These are phyloP conservation scores for Triangularia verruculosa DNA, from an alignment of 2,329 filamentous ascomycete genomes.

Conservation along the genomic window DNA sequence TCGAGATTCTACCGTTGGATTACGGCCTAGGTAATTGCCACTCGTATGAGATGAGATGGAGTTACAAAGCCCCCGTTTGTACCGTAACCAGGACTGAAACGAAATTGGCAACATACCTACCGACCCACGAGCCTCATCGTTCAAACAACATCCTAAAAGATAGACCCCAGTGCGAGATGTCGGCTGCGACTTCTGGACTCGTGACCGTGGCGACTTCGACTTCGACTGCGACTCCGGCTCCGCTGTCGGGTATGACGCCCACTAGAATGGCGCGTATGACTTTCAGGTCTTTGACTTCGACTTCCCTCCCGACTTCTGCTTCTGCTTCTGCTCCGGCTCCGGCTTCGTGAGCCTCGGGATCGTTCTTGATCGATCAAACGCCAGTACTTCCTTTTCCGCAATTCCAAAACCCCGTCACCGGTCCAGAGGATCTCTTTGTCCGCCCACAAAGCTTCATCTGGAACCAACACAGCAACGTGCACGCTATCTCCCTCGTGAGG, in stretches of 20 bases:
- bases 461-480: constrained; percentile 23
- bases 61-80: background rate
- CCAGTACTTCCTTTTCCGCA: constrained; percentile 22
- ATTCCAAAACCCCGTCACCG: constrained; percentile 18
- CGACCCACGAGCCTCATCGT: background rate
- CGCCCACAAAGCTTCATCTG: constrained; percentile 22
- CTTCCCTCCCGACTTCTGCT: constrained; percentile 5
- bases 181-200: constrained; percentile 2
- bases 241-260: background rate
- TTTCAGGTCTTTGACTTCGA: background rate
- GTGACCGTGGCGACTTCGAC: background rate
- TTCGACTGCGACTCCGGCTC: background rate
- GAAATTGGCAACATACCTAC: background rate
- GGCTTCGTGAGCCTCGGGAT: background rate
- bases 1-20: background rate
- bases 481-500: constrained; percentile 21
- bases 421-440: constrained; percentile 25
- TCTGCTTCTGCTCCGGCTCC: background rate
- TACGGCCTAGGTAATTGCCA: background rate
- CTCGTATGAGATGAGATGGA: background rate
- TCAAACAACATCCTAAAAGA: background rate
- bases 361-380: constrained; percentile 16
- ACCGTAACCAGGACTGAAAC: background rate
- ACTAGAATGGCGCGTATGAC: background rate
- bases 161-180: background rate